A percentile compares a stretch with the other conserved stretches of the same genome.
These are phyloP conservation scores for Cudoniella acicularis DNA, from an alignment of 495 filamentous ascomycete genomes.

Conservation along the genomic window DNA sequence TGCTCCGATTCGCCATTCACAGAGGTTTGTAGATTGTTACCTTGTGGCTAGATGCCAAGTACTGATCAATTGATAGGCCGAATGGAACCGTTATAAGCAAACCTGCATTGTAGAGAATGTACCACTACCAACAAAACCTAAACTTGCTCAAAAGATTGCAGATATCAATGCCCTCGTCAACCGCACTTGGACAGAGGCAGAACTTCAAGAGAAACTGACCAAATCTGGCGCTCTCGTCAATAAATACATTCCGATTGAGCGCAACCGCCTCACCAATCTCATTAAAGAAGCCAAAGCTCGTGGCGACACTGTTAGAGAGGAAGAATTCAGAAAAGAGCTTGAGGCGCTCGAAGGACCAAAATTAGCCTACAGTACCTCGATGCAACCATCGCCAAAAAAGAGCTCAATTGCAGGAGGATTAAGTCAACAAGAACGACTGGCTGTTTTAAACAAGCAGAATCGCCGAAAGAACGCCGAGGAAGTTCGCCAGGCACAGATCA, in stretches of 20 bases:
- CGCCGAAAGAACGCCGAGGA: conserved; percentile 74
- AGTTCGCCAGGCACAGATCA: conserved; percentile 78
- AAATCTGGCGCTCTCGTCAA: conserved; percentile 54
- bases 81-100: conserved; percentile 79
- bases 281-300: conserved; percentile 56
- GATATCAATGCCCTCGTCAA: conserved; percentile 79
- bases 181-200: conserved; percentile 72
- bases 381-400: conserved; percentile 39
- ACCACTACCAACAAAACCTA: conserved; percentile 62
- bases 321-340: conserved; percentile 62
- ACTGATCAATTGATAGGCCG: conserved; percentile 46
- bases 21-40: conserved; percentile 49
- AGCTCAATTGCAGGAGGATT: conserved; percentile 33
- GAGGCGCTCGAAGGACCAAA: conserved; percentile 63
- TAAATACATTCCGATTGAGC: conserved; percentile 60
- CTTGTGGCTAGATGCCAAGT: not conserved
- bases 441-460: conserved; percentile 71
- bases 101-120: conserved; percentile 67
- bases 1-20: conserved; percentile 75
- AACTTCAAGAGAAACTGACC: conserved; percentile 71
- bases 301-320: conserved; percentile 58
- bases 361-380: conserved; percentile 62
- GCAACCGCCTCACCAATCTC: conserved; percentile 54
- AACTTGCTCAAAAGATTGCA: conserved; percentile 64
- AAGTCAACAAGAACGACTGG: conserved; percentile 70